Evolutionary conservation across 31 red algal species (phyloP), one percentile per base, ranked within the genome.

Genomic region (Odonthalia washingtoniensis): DNA sequence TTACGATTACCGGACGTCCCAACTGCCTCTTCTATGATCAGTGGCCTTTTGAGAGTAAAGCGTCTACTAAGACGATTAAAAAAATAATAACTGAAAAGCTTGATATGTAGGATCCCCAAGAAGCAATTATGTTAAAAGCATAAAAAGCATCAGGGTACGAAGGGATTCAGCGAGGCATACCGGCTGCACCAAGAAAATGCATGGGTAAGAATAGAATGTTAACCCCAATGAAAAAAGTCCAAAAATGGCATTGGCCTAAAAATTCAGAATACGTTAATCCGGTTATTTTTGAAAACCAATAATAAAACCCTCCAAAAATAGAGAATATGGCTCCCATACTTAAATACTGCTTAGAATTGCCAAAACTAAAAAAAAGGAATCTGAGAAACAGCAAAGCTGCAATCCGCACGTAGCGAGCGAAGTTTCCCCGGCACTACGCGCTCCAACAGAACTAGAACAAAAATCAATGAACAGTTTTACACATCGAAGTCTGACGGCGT

Each of bases 281-380:
- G 44, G 76, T 80, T 3, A 80, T 80, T 80, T 80, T 80, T 57
- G 2, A 3, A 80, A 80, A 80, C 44, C 76, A 80, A 80, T 80
- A 80, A 60, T 80, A 80, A 28, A 80, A 2, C 2, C 76, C 76
- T 34, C 4, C 44, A 80, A 80, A 80, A 2, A 80, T 80, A 43
- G 76, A 46, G 49, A 80, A 57, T 30, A 80, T 34, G n/a, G 76
- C 76, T 62, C 76, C 76, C 76, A 80, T 80, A 14, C 24, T 17
- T 24, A 17, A 61, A 61, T 61, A 17, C 52, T 14, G 52, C 14
- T 61, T 17, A 24, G 52, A 17, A 61, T 14, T 14, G 52, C 52
- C 52, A n/a, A n/a, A n/a, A n/a, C n/a, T n/a, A n/a, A n/a, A n/a
- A n/a, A n/a, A n/a, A n/a, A n/a, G n/a, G n/a, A n/a, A n/a, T n/a